These are phyloP conservation scores for Ploettnerulaceae sp. DNA, from an alignment of 2,329 filamentous ascomycete species.

Conservation along the genomic window DNA sequence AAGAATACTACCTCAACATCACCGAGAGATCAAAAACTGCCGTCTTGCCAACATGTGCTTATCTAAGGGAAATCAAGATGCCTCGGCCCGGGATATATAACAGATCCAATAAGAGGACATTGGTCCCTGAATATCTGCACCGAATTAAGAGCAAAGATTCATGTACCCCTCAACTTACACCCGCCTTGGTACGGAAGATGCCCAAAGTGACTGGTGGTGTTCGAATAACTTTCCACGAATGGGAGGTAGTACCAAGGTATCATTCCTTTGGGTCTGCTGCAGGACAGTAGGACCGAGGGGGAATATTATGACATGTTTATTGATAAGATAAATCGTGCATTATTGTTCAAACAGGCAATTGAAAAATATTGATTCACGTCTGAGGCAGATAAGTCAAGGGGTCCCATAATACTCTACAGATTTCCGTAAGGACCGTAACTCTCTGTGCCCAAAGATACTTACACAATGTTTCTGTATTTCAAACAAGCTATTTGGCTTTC, in stretches of 20 bases:
- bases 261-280: too few species aligned
- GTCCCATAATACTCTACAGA: too few species aligned
- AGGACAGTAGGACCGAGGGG: too few species aligned
- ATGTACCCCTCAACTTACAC: neutral
- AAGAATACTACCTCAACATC: neutral
- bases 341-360: too few species aligned
- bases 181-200: too few species aligned
- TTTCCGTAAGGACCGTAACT: too few species aligned
- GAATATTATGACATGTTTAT: too few species aligned
- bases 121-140: neutral
- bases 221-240: too few species aligned
- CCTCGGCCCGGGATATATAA: neutral
- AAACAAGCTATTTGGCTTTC: conserved; percentile 17
- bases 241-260: too few species aligned
- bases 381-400: neutral
- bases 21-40: neutral
- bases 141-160: neutral
- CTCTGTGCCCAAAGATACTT: neutral
- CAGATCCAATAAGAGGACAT: neutral
- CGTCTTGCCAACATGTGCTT: neutral
- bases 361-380: too few species aligned
- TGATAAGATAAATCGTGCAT: too few species aligned
- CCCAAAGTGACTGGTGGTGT: too few species aligned
- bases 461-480: conserved; percentile 12
- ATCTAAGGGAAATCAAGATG: neutral